Conservation (phyloP, 768 basidiomycete species). For the Lyophyllum atratum region DNA sequence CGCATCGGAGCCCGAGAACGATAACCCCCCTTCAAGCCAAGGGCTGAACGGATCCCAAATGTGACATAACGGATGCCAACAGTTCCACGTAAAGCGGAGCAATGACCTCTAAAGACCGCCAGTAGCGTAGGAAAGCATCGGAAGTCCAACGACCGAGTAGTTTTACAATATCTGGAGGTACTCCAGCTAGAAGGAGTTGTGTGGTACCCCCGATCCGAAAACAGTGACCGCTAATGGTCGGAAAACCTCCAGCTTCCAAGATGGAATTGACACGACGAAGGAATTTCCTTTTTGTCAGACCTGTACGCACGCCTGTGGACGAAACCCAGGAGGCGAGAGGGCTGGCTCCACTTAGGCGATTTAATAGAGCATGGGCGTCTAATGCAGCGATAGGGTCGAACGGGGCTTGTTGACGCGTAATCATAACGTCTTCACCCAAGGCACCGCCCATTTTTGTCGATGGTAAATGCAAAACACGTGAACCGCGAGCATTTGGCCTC, state of each 20-base stretch:
- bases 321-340: background rate
- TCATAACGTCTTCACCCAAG: background rate
- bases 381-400: background rate
- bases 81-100: background rate
- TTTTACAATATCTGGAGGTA: conserved; percentile 28
- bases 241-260: background rate
- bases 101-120: background rate
- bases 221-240: conserved; percentile 9
- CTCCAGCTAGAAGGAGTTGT: conserved; percentile 18
- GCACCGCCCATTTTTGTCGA: background rate
- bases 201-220: conserved; percentile 27
- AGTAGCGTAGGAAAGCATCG: conserved; percentile 10
- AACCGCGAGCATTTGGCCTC: background rate
- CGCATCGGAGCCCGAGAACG: too few relatives aligned
- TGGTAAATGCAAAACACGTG: background rate
- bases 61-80: background rate
- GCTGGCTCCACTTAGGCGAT: background rate
- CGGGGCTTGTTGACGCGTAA: background rate
- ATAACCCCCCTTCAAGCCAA: background rate
- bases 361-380: background rate
- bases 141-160: conserved; percentile 29
- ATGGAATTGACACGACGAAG: background rate
- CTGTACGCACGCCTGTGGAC: background rate
- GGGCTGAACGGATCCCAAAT: background rate
- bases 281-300: background rate